Percentiles rank a stretch among this genome's conserved stretches.
Conservation (phyloP, 176 grass and related monocot genomes). For the Triticum timopheevii region DNA sequence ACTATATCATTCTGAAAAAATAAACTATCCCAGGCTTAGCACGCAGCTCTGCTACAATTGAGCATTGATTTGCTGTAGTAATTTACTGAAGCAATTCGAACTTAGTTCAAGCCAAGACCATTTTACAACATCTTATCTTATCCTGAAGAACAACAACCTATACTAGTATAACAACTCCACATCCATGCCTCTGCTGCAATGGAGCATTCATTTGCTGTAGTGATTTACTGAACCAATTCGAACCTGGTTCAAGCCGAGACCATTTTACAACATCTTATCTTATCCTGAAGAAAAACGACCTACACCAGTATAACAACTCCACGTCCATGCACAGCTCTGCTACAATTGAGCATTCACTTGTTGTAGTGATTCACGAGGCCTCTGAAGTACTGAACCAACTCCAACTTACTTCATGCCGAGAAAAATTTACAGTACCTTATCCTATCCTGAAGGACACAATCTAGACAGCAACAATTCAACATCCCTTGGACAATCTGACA, state of each 20-base stretch:
- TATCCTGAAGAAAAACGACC: not conserved
- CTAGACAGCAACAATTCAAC: not conserved
- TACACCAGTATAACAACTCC: not conserved
- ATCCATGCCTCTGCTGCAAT: not conserved
- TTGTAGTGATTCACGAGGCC: too few species aligned
- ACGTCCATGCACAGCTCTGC: not conserved
- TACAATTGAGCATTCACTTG: not conserved
- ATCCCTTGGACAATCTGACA: not conserved
- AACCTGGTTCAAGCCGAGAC: not conserved
- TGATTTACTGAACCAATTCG: not conserved
- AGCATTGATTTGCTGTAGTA: not conserved
- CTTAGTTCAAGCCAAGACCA: not conserved
- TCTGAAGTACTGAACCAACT: not conserved
- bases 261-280: not conserved
- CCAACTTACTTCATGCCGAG: not conserved
- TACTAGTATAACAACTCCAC: not conserved
- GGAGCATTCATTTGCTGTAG: not conserved
- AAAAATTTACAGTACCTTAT: not conserved
- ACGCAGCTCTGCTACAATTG: not conserved
- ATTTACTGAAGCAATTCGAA: not conserved
- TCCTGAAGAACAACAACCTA: not conserved
- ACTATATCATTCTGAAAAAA: not conserved
- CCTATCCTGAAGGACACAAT: not conserved
- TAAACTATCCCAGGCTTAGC: not conserved
- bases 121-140: not conserved